These are phyloP conservation scores for Salix dunnii DNA, from an alignment of 345 rosid genomes.

Conservation along the genomic window DNA sequence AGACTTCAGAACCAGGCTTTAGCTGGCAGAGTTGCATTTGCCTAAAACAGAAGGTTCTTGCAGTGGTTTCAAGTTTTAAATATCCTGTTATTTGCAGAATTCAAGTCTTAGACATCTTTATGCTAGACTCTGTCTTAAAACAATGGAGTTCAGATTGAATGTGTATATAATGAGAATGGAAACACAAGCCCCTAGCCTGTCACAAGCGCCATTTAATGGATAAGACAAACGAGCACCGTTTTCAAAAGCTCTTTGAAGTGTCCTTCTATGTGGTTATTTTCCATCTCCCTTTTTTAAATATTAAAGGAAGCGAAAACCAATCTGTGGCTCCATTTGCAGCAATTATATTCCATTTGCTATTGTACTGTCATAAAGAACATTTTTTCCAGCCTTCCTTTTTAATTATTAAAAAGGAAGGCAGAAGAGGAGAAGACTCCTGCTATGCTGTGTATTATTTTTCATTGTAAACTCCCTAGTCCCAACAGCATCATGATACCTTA, in stretches of 20 bases:
- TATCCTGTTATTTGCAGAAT: background rate
- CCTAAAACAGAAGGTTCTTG: background rate
- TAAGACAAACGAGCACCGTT: background rate
- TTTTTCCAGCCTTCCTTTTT: background rate
- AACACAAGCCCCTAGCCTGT: background rate
- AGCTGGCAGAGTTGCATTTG: background rate
- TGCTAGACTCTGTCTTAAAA: background rate
- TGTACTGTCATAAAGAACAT: background rate
- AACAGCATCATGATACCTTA: background rate
- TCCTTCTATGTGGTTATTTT: background rate
- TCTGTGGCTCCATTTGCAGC: background rate
- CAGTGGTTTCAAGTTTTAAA: background rate
- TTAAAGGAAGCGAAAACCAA: background rate
- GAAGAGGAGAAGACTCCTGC: background rate
- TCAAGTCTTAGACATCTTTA: background rate
- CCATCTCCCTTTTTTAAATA: background rate
- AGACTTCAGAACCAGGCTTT: background rate
- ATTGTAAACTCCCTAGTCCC: background rate
- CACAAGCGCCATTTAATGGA: background rate
- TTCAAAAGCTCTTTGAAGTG: background rate
- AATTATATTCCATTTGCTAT: background rate
- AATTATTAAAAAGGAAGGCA: background rate
- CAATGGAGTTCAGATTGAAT: background rate
- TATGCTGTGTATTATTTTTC: background rate
- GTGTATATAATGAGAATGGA: background rate